Evolutionary conservation across 257 asterid genomes (phyloP), one percentile per base, ranked within the genome.

Genomic region (Lantana camara): DNA sequence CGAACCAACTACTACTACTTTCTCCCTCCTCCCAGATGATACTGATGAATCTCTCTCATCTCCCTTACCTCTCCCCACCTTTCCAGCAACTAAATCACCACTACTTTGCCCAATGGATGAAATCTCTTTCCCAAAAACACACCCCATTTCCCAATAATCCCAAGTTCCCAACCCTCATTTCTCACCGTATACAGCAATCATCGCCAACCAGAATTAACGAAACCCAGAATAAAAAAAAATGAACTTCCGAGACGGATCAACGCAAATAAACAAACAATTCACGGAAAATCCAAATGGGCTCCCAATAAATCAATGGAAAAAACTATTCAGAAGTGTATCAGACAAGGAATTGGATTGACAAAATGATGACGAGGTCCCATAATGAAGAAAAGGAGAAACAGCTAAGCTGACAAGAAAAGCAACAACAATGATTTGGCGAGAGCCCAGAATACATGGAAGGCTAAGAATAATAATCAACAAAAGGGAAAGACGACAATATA

Each of bases 41-140:
- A 59, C 72, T 0, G 79, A 57, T 51, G 60, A 75, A 79, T 82
- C 90, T 65, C 83, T 75, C 57, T 78, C 84, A 54, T 63, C 76
- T 50, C 57, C 82, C 23, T 74, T 75, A 55, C 67, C 76, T 59
- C 77, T 78, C 67, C 69, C 77, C 67, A 67, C 78, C 49, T 83
- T 80, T 32, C 77, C 82, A 55, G 57, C 78, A 66, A 64, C 94
- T 40, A 60, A 61, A 44, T 65, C 90, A 23, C 82, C 83, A 62
- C 75, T 76, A 58, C 78, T 71, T 46, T 61, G 73, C 61, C 79
- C 74, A 44, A 94, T 76, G 38, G 95, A 83, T 32, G 91, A 78
- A 74, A 72, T 66, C 82, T 80, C 83, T 80, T 72, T 88, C 68
- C 95, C 95, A 60, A 88, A 88, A 12, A 80, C 96, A 75, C 96